phyloP scores from a whole-genome alignment of 768 basidiomycete genomes.

The Pisolithus albus region DNA sequence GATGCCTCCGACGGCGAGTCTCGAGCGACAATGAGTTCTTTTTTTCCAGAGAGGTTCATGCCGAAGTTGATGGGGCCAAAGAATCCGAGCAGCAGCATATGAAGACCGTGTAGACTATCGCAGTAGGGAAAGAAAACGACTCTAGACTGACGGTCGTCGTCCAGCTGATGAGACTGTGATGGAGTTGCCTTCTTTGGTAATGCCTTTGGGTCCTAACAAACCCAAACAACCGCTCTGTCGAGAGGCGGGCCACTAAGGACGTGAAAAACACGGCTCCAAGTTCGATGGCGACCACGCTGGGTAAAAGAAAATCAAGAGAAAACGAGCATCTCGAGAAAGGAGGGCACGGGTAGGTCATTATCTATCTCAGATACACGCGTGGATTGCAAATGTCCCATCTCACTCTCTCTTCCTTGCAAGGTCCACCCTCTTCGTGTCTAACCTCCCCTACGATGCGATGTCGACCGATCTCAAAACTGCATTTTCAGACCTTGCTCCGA shows the following conservation, averaged over 20 bases:
- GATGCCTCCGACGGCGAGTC: no score
- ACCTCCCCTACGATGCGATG: slow-evolving; percentile 85
- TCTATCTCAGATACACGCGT: background rate
- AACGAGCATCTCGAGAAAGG: slow-evolving; percentile 2
- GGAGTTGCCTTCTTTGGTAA: background rate
- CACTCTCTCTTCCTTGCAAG: slow-evolving; percentile 27
- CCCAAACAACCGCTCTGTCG: slow-evolving; percentile 6
- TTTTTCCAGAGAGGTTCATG: no score
- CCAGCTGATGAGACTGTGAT: no score
- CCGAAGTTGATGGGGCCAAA: no score
- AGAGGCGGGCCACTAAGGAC: background rate
- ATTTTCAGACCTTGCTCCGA: slow-evolving; percentile 93
- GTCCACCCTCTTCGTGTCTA: slow-evolving; percentile 88
- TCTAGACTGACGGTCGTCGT: no score
- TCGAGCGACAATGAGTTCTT: no score
- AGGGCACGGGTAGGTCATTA: slow-evolving; percentile 19
- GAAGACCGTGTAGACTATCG: no score
- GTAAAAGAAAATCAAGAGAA: slow-evolving; percentile 25
- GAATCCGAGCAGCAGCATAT: no score
- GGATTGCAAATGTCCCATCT: background rate
- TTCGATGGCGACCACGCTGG: slow-evolving; percentile 12
- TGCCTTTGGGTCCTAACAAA: background rate
- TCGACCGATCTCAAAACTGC: slow-evolving; percentile 86
- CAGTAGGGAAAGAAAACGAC: no score
- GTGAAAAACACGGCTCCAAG: background rate